A percentile compares a stretch with the other conserved stretches of the same genome.
Evolutionary conservation across 805 yeast genomes (phyloP).

Genomic region (Komagataella phaffii): DNA sequence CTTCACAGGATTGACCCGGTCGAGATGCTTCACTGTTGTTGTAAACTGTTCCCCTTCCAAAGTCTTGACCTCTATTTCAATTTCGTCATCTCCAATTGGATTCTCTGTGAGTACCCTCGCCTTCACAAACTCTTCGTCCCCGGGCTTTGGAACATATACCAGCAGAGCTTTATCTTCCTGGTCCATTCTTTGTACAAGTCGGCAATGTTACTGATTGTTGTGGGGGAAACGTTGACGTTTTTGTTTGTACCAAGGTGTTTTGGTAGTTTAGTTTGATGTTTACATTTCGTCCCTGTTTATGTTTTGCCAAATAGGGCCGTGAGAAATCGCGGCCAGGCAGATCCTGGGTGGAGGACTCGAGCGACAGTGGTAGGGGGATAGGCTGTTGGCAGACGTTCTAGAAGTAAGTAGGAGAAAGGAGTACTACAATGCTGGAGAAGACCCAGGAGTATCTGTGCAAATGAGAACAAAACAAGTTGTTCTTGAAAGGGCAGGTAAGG

Average conservation of each 20-base stretch:
- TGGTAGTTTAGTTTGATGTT: neutral
- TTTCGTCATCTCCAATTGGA: neutral
- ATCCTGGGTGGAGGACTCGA: neutral
- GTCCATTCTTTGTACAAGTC: neutral
- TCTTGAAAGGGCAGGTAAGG: too few species aligned
- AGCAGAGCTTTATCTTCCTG: neutral
- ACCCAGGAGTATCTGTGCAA: too few species aligned
- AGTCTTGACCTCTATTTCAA: constrained; percentile 17
- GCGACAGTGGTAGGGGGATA: neutral
- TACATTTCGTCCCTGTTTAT: neutral
- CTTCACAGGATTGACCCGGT: constrained; percentile 75
- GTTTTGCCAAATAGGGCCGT: neutral
- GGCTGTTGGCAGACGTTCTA: neutral
- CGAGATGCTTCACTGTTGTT: constrained; percentile 19
- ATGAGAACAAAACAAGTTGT: too few species aligned
- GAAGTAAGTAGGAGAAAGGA: neutral
- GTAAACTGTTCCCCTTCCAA: constrained; percentile 21
- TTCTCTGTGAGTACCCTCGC: neutral
- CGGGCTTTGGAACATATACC: neutral
- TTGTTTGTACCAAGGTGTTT: neutral
- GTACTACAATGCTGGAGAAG: too few species aligned
- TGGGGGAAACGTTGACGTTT: neutral
- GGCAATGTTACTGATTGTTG: neutral
- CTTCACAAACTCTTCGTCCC: neutral
- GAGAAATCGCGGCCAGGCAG: neutral